These are phyloP conservation scores for Globisporangium mamillatum DNA, from an alignment of 352 stramenopile genomes.

Conservation along the genomic window DNA sequence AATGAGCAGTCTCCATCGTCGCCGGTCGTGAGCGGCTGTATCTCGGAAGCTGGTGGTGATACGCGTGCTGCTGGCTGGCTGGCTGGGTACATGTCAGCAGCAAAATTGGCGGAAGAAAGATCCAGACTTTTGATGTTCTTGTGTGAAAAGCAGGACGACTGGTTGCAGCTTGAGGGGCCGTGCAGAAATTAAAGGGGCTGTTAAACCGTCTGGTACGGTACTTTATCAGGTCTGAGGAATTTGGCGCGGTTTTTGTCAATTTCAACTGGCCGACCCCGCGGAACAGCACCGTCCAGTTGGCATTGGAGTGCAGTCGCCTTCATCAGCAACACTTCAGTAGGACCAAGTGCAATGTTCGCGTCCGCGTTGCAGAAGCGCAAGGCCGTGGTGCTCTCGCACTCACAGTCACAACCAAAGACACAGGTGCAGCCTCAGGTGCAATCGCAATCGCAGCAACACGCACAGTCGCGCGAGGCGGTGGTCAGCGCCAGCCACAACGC, in stretches of 20 bases:
- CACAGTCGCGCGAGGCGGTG: too few species aligned
- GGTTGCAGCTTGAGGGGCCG: too few species aligned
- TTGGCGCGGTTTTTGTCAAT: conserved; percentile 8
- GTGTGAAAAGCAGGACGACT: too few species aligned
- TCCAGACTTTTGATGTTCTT: too few species aligned
- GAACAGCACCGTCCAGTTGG: not conserved
- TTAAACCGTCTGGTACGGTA: conserved; percentile 2
- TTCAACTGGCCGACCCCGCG: not conserved
- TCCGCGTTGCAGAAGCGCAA: conserved; percentile 14
- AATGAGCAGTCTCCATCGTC: too few species aligned
- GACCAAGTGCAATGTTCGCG: not conserved
- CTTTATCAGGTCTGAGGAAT: not conserved
- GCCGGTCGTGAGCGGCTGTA: too few species aligned
- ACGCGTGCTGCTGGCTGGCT: too few species aligned
- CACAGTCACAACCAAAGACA: not conserved
- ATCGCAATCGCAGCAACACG: not conserved
- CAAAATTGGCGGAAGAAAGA: too few species aligned
- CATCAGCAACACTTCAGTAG: not conserved
- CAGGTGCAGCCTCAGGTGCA: not conserved
- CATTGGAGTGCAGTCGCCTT: not conserved
- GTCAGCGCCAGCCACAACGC: not conserved
- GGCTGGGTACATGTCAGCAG: too few species aligned
- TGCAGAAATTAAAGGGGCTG: conserved; percentile 1
- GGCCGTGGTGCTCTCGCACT: conserved; percentile 1
- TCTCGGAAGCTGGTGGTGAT: too few species aligned